A percentile compares a stretch with the other conserved stretches of the same genome.
Conservation (phyloP, 192 early-diverging fungal species). For the Anaeromyces robustus region DNA sequence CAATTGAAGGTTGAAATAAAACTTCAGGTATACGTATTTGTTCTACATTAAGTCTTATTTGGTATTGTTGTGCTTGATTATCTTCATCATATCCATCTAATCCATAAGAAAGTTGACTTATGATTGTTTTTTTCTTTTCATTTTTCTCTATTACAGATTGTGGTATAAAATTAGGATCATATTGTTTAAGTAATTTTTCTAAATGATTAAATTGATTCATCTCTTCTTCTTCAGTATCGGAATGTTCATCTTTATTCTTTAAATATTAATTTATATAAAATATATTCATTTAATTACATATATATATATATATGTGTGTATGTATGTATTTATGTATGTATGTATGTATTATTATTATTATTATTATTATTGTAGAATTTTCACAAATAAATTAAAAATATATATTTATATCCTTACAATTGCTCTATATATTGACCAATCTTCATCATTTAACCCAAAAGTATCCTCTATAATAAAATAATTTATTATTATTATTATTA, state of each 20-base stretch:
- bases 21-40: constrained; percentile 75
- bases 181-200: constrained; percentile 48
- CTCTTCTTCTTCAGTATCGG: constrained; percentile 64
- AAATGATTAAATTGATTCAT: constrained; percentile 45
- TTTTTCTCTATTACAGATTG: constrained; percentile 23
- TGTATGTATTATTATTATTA: too few relatives aligned
- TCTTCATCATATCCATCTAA: constrained; percentile 2
- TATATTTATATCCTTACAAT: constrained; percentile 37
- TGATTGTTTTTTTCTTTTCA: constrained; percentile 19
- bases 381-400: not conserved
- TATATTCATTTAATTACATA: not conserved
- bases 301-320: too few relatives aligned
- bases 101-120: constrained; percentile 33
- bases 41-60: constrained; percentile 83
- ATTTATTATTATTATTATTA: too few relatives aligned
- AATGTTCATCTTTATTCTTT: constrained; percentile 60
- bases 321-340: too few relatives aligned
- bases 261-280: not conserved
- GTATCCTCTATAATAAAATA: constrained; percentile 74
- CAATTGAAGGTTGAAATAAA: constrained; percentile 72
- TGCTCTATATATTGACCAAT: constrained; percentile 84
- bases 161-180: constrained; percentile 61
- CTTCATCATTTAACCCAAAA: constrained; percentile 84
- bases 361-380: too few relatives aligned
- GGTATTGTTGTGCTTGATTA: constrained; percentile 47